Base-by-base conservation (phyloP, 2,329 filamentous ascomycete species). In the Colletotrichum liaoningense region DNA sequence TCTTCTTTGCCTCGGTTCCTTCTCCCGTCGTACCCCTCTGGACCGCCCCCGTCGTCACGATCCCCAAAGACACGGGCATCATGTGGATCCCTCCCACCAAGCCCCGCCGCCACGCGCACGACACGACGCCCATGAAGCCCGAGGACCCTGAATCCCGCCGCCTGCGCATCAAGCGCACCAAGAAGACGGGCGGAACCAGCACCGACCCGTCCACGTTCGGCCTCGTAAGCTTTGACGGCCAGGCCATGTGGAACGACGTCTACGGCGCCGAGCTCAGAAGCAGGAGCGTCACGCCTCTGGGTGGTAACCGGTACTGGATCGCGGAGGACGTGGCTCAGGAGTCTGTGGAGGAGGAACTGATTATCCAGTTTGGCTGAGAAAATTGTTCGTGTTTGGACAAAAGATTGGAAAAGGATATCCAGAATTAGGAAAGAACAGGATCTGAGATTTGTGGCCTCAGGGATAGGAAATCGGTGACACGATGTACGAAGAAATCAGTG, bases 121-220 rank as follows among this genome's bases (percentile, higher is more conserved):
- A 67, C 63, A 28, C 57, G 9, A 14, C 63, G 22, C 68, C 65
- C 24, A 56, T 69, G 65, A 67, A 42, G 19, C 35, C 70, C 14
- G 70, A 73, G 24, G 72, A 73, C 28, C 7, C 60, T 4, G 70
- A 75, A 62, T 49, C 69, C 35, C 55, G 65, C 19, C 57, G 38
- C 8, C 46, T 74, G 59, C 72, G 63, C 26, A 22, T 49, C 33
- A 67, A 57, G 46, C 68, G 68, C 26, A 26, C 63, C 30, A 57
- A 69, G 56, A 14, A 55, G 33, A 35, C 3, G 33, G 33, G 33
- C 1, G 52, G 56, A 4, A 22, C 30, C 4, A 49, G 42, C 19
- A 5, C 71, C 35, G 73, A 75, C 46, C 74, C 73, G 7, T 69
- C 77, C 26, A 52, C 55, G 22, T 30, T 67, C n/a, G 68, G 42